Conservation (phyloP, 148 eudicot species). For the Vaccinium vitisidaea region DNA sequence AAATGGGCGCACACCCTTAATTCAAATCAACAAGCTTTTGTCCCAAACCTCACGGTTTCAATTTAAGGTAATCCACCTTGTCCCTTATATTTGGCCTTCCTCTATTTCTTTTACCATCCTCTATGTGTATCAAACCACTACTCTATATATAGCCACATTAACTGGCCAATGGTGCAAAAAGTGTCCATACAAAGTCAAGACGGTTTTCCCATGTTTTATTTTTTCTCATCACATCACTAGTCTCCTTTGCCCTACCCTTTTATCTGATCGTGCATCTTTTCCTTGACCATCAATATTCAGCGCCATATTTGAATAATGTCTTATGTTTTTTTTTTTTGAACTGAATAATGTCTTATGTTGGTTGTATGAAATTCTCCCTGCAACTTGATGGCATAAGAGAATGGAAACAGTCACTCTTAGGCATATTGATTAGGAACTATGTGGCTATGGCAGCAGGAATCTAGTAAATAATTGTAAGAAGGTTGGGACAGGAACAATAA, state of each 20-base stretch:
- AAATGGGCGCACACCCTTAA: not conserved
- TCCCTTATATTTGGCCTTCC: not conserved
- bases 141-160: not conserved
- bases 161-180: not conserved
- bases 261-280: not conserved
- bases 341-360: not conserved
- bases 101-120: not conserved
- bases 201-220: not conserved
- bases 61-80: not conserved
- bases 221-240: not conserved
- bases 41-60: not conserved
- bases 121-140: not conserved
- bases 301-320: not conserved
- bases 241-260: not conserved
- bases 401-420: not conserved
- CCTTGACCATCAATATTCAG: not conserved
- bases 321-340: not conserved
- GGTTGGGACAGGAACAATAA: not conserved
- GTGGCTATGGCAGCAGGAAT: not conserved
- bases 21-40: constrained; percentile 4
- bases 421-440: constrained; percentile 3
- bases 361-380: not conserved
- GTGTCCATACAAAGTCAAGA: not conserved
- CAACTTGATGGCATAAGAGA: not conserved
- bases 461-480: not conserved